Evolutionary conservation across 2,329 filamentous ascomycete species (phyloP), one percentile per base, ranked within the genome.

Genomic region (Rhytidhysteron rufulum): DNA sequence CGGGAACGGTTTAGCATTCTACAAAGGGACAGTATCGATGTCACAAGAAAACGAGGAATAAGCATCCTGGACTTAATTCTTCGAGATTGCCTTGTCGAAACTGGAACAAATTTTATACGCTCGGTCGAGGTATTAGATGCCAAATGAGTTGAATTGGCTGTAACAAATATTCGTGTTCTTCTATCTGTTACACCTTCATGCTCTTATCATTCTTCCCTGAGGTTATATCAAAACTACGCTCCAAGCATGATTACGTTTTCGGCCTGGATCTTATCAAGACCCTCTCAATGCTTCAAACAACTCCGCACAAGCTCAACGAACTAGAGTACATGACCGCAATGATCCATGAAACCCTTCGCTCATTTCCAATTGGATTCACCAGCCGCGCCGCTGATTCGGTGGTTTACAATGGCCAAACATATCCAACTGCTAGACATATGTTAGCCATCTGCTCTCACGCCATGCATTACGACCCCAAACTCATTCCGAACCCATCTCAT

Each of bases 241-340:
- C 64, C 17, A 78, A 82, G 52, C 74, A 77, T 47, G 71, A 77
- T 47, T 57, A 60, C 2, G 63, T 80, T n/a, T 71, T 79, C 31
- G 71, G 74, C 9, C 41, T 65, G 0, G 65, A 72, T 31, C 51
- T 62, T 7, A 50, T 61, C 4, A 54, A 56, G 4, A 64, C 66
- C 0, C 67, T 65, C 21, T 49, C 55, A 2, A 54, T 64, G 20
- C 62, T 80, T 16, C 55, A 61, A 24, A 46, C 63, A 2, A 60
- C 74, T 19, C 69, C 73, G 1, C 54, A 66, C 19, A 61, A 73
- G 3, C 62, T 80, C 36, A 77, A 74, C 54, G 62, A 69, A 31
- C 63, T 80, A 18, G 65, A 68, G 1, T 79, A 77, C 52, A 77
- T 75, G 3, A 60, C 58, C 4, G 75, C 74, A 19, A 67, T 77